phyloP scores from a whole-genome alignment of 2,329 filamentous ascomycete genomes.

The Colletotrichum cordylinicola region DNA sequence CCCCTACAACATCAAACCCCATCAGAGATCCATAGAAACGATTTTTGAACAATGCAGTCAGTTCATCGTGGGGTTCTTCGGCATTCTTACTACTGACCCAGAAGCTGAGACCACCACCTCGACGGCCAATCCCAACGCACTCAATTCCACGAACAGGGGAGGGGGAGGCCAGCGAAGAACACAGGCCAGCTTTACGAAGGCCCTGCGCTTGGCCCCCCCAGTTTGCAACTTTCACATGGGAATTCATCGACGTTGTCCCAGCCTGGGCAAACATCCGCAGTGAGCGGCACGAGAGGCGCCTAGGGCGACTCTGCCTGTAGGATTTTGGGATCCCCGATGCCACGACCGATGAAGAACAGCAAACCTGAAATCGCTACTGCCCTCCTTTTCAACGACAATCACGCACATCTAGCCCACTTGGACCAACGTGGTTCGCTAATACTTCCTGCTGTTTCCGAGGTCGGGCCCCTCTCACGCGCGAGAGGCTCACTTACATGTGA shows the following conservation, averaged over 20 bases:
- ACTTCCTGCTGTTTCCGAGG: background rate
- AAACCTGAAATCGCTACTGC: background rate
- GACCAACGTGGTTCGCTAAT: background rate
- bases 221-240: constrained; percentile 11
- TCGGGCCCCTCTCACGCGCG: background rate
- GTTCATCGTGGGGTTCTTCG: background rate
- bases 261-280: background rate
- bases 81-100: background rate
- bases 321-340: background rate
- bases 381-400: background rate
- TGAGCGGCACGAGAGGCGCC: background rate
- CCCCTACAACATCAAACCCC: background rate
- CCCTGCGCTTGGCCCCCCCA: background rate
- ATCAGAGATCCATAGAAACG: background rate
- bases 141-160: background rate
- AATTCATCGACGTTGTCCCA: background rate
- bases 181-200: background rate
- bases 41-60: background rate
- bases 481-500: constrained; percentile 12
- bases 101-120: background rate
- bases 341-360: background rate
- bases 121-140: background rate
- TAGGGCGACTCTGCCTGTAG: background rate
- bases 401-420: background rate
- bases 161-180: background rate